These are phyloP conservation scores for Penicillium longicatenatum DNA, from an alignment of 495 filamentous ascomycete species.

Conservation along the genomic window DNA sequence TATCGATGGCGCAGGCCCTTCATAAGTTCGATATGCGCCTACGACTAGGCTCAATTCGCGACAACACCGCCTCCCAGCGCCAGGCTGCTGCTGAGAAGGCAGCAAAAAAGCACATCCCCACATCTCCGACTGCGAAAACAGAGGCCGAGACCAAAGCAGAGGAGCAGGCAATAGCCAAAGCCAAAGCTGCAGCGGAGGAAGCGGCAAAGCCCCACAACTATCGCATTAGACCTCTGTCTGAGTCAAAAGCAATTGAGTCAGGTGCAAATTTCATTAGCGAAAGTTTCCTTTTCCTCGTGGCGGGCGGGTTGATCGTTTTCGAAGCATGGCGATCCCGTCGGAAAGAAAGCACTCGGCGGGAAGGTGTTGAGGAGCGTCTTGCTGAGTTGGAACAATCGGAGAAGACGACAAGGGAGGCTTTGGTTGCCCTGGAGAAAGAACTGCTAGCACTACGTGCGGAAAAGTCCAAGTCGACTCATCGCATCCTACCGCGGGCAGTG, in stretches of 20 bases:
- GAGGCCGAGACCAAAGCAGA: slow-evolving; percentile 70
- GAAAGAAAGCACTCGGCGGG: slow-evolving; percentile 76
- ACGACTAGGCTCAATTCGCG: slow-evolving; percentile 80
- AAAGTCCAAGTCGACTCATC: slow-evolving; percentile 25
- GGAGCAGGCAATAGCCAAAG: slow-evolving; percentile 51
- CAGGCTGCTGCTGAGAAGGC: slow-evolving; percentile 53
- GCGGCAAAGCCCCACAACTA: slow-evolving; percentile 48
- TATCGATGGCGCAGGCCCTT: slow-evolving; percentile 78
- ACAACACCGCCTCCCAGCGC: slow-evolving; percentile 62
- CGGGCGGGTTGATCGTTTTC: slow-evolving; percentile 73
- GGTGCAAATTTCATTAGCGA: slow-evolving; percentile 96
- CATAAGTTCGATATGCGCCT: slow-evolving; percentile 95
- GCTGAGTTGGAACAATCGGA: slow-evolving; percentile 66
- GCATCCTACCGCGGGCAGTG: slow-evolving; percentile 48
- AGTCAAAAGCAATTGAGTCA: slow-evolving; percentile 91
- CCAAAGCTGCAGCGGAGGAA: slow-evolving; percentile 52
- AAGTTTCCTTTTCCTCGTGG: slow-evolving; percentile 83
- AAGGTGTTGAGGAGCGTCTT: slow-evolving; percentile 71
- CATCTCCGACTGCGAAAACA: slow-evolving; percentile 78
- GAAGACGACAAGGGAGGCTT: slow-evolving; percentile 54
- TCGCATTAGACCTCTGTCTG: slow-evolving; percentile 76
- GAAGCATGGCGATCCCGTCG: slow-evolving; percentile 74
- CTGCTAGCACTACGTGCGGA: slow-evolving; percentile 55
- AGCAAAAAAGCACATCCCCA: slow-evolving; percentile 61
- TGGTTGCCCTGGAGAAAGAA: slow-evolving; percentile 70